phyloP scores from a whole-genome alignment of 345 rosid genomes.

The Eucalyptus erythrocorys region DNA sequence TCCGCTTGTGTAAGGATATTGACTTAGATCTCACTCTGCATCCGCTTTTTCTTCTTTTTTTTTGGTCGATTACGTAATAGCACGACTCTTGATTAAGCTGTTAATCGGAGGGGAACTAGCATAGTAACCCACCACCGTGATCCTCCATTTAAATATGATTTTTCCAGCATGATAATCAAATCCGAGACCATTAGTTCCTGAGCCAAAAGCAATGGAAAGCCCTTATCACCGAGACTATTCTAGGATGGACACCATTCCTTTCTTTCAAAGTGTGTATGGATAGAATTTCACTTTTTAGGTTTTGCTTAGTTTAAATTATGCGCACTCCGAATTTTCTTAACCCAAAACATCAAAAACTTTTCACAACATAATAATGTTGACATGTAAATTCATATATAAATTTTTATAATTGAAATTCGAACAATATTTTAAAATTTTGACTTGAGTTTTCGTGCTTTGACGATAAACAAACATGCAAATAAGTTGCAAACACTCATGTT shows the following conservation, averaged over 20 bases:
- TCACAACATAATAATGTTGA: not conserved
- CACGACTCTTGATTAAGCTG: not conserved
- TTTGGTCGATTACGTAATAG: not conserved
- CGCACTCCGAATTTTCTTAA: not conserved
- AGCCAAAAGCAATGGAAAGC: not conserved
- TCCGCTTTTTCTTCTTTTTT: not conserved
- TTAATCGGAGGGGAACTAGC: not conserved
- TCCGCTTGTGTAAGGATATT: not conserved
- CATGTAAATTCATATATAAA: not conserved
- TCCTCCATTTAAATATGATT: not conserved
- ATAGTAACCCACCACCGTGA: rapidly evolving
- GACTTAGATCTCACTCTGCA: not conserved
- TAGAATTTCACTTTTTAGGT: not conserved
- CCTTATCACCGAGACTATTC: not conserved
- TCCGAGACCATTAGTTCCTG: not conserved
- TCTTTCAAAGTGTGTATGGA: not conserved
- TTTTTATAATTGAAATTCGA: not conserved
- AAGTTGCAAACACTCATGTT: not conserved
- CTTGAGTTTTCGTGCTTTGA: not conserved
- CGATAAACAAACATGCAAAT: not conserved
- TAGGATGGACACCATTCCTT: not conserved
- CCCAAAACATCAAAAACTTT: not conserved
- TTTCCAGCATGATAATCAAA: not conserved
- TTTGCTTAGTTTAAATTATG: not conserved
- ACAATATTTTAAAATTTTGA: not conserved